Evolutionary conservation across 2,329 filamentous ascomycete species (phyloP).

Genomic region (Hypomyces perniciosus): DNA sequence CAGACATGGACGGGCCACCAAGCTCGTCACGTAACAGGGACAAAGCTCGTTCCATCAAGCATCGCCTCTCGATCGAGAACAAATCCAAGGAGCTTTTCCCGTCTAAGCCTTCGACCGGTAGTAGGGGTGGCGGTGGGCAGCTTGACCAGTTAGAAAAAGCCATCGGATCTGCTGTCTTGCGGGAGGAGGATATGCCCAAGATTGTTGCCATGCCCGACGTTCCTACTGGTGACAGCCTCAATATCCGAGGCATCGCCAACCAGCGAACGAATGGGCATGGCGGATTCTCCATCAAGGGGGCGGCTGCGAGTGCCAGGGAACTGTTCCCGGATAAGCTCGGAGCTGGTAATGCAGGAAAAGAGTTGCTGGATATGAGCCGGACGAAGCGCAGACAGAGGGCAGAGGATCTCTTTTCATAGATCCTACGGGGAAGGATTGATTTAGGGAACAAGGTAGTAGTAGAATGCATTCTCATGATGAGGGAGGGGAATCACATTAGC

Average conservation of each 20-base stretch:
- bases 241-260: conserved; percentile 53
- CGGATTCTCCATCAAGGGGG: conserved; percentile 64
- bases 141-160: conserved; percentile 34
- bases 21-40: conserved; percentile 29
- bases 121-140: conserved; percentile 23
- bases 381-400: conserved; percentile 59
- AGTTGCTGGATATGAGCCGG: conserved; percentile 53
- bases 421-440: not conserved
- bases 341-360: conserved; percentile 56
- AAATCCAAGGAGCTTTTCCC: conserved; percentile 36
- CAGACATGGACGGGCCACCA: conserved; percentile 28
- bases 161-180: conserved; percentile 32
- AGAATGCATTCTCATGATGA: not conserved
- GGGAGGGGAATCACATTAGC: not conserved
- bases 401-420: conserved; percentile 65
- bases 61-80: conserved; percentile 26
- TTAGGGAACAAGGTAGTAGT: not conserved
- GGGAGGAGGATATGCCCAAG: conserved; percentile 40
- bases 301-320: conserved; percentile 53
- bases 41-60: conserved; percentile 29
- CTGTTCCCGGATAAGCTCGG: conserved; percentile 62
- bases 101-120: conserved; percentile 20
- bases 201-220: conserved; percentile 51
- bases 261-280: conserved; percentile 38
- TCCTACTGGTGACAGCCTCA: conserved; percentile 41